phyloP scores from a whole-genome alignment of 768 basidiomycete genomes.

The Boletus subcaerulescens region DNA sequence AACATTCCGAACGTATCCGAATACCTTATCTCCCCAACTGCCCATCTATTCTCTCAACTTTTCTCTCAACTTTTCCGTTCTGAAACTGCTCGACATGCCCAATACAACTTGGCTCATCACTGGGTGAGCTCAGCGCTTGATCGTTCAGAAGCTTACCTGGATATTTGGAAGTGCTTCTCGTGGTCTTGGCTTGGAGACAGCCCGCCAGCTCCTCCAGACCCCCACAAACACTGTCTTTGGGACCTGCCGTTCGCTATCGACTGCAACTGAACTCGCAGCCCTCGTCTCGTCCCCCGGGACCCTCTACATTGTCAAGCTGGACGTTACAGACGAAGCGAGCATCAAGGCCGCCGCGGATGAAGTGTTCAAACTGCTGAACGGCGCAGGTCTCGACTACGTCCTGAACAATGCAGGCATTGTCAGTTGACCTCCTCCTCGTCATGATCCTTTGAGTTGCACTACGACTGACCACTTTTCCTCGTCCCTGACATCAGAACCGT shows the following conservation, averaged over 20 bases:
- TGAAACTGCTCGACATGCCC: not conserved
- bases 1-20: no score
- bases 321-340: slow-evolving; percentile 25
- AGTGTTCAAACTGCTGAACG: no score
- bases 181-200: slow-evolving; percentile 13
- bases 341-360: slow-evolving; percentile 22
- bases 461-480: no score
- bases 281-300: slow-evolving; percentile 11
- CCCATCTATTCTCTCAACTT: no score
- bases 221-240: slow-evolving; percentile 21
- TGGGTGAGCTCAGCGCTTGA: not conserved
- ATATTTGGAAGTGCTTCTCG: not conserved
- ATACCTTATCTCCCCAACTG: no score
- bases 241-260: slow-evolving; percentile 20
- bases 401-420: slow-evolving; percentile 40
- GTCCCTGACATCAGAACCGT: slow-evolving; percentile 12
- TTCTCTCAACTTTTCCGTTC: no score
- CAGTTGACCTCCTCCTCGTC: slow-evolving; percentile 7
- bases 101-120: slow-evolving; percentile 9
- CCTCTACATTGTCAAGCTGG: slow-evolving; percentile 34
- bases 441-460: not conserved
- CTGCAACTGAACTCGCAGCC: slow-evolving; percentile 16
- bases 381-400: no score
- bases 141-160: no score
- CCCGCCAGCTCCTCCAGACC: slow-evolving; percentile 8